Conservation (phyloP, 208 protist genomes). For the Trypanosoma grayi region DNA sequence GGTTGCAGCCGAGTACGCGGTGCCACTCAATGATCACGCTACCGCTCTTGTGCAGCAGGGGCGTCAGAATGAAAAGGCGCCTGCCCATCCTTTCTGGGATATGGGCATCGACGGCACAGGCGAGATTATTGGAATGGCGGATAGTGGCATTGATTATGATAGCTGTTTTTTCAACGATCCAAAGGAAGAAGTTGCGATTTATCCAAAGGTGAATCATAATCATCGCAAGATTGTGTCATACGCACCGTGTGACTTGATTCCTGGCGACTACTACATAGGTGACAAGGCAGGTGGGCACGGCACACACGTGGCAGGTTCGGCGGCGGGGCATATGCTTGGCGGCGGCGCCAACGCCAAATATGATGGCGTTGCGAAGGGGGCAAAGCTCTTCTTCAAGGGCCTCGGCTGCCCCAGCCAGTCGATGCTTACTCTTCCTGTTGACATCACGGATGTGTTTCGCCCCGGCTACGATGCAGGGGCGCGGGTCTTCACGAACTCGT, state of each 20-base stretch:
- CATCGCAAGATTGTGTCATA: slow-evolving; percentile 89
- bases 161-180: slow-evolving; percentile 89
- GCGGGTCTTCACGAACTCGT: slow-evolving; percentile 86
- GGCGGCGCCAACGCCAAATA: slow-evolving; percentile 21
- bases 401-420: slow-evolving; percentile 28
- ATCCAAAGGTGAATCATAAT: slow-evolving; percentile 53
- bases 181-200: slow-evolving; percentile 45
- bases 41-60: slow-evolving; percentile 39
- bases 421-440: slow-evolving; percentile 40
- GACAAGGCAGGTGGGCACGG: slow-evolving; percentile 69
- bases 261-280: slow-evolving; percentile 12
- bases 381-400: slow-evolving; percentile 79
- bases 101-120: slow-evolving; percentile 63
- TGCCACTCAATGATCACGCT: slow-evolving; percentile 40
- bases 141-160: slow-evolving; percentile 81
- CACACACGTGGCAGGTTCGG: slow-evolving; percentile 81
- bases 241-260: slow-evolving; percentile 25
- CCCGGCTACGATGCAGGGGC: slow-evolving; percentile 58
- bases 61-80: slow-evolving; percentile 3
- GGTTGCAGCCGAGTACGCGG: slow-evolving; percentile 20
- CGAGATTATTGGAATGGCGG: slow-evolving; percentile 83
- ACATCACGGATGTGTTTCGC: slow-evolving; percentile 59
- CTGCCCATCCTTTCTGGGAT: slow-evolving; percentile 52
- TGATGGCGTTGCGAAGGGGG: slow-evolving; percentile 78
- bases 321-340: slow-evolving; percentile 36